A percentile compares a stretch with the other conserved stretches of the same genome.
phyloP scores from a whole-genome alignment of 495 filamentous ascomycete genomes.

The Lasiosphaeria hispida region DNA sequence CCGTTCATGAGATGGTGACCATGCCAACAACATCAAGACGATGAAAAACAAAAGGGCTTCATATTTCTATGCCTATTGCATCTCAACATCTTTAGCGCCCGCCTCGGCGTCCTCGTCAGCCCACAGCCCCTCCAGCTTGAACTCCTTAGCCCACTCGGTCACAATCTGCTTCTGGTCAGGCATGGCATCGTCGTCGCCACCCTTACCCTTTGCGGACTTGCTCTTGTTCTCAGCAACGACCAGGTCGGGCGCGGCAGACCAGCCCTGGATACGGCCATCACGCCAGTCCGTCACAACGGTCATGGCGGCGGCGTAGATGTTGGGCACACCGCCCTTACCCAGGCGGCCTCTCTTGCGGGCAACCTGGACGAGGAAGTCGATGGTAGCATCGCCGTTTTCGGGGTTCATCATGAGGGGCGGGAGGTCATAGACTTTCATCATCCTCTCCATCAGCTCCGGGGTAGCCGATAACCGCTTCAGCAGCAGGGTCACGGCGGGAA shows the following conservation, averaged over 20 bases:
- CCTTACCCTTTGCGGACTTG: constrained; percentile 7
- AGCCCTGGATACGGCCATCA: constrained; percentile 92
- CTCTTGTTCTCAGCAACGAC: constrained; percentile 42
- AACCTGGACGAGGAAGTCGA: constrained; percentile 92
- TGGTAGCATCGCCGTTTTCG: constrained; percentile 69
- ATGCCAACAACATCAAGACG: background rate
- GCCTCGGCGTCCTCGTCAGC: constrained; percentile 49
- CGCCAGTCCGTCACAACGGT: constrained; percentile 93
- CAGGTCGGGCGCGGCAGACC: constrained; percentile 72
- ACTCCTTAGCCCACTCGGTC: constrained; percentile 90
- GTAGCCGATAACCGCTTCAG: constrained; percentile 72
- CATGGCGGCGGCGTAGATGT: constrained; percentile 82
- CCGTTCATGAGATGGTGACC: background rate
- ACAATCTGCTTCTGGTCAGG: constrained; percentile 85
- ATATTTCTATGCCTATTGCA: constrained; percentile 18
- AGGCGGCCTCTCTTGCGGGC: constrained; percentile 87
- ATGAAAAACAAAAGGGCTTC: constrained; percentile 3
- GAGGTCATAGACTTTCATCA: constrained; percentile 78
- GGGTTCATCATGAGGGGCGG: constrained; percentile 65
- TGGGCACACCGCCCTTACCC: constrained; percentile 87
- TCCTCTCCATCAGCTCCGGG: constrained; percentile 66
- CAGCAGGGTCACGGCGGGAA: constrained; percentile 79
- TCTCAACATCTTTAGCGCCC: constrained; percentile 33
- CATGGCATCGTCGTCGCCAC: constrained; percentile 34
- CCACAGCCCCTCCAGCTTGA: constrained; percentile 94